phyloP scores from a whole-genome alignment of 805 yeast genomes.

The Middelhovenomyces tepae region DNA sequence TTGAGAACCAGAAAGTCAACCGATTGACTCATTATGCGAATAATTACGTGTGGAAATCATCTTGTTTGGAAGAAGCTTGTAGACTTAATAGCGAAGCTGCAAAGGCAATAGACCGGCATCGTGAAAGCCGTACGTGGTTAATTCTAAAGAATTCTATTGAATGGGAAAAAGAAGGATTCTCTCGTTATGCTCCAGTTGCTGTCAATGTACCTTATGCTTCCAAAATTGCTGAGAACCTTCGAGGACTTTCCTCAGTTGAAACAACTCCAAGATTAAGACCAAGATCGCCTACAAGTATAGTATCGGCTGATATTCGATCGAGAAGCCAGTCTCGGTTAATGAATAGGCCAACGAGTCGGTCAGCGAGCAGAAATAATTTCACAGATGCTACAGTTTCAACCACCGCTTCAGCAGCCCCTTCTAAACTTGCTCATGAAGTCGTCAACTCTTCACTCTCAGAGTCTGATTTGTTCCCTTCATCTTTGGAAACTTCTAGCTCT shows the following conservation, averaged over 20 bases:
- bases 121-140: constrained; percentile 60
- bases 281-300: too few relatives aligned
- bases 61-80: too few relatives aligned
- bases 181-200: neutral
- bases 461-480: neutral
- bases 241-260: constrained; percentile 1
- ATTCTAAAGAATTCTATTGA: constrained; percentile 42
- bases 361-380: neutral
- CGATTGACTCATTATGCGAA: too few relatives aligned
- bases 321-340: neutral
- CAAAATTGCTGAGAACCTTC: constrained; percentile 1
- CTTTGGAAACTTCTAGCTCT: constrained; percentile 3
- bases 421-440: neutral
- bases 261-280: constrained; percentile 1
- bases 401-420: neutral
- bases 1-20: too few relatives aligned
- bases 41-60: too few relatives aligned
- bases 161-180: constrained; percentile 22
- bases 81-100: too few relatives aligned
- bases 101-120: constrained; percentile 35
- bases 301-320: constrained; percentile 2
- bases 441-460: neutral
- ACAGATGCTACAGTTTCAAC: neutral
- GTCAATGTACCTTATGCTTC: neutral
- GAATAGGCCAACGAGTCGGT: neutral